Evolutionary conservation across 139 green algal species (phyloP), one percentile per base, ranked within the genome.

Genomic region (Picochlorum sp.): DNA sequence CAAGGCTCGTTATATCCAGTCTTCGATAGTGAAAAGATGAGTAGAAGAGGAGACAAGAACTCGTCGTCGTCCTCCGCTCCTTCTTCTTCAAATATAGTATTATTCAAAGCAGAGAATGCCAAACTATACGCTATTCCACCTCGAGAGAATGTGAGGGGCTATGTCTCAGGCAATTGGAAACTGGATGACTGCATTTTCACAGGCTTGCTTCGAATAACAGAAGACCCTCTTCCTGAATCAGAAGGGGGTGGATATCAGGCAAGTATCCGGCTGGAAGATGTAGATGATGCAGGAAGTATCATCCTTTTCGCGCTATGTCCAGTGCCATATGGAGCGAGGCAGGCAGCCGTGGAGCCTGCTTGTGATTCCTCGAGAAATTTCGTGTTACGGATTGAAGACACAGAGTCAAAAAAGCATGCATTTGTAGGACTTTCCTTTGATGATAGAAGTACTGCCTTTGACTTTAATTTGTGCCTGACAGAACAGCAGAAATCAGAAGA

Each of bases 391-490:
- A 73, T 94, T 18, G 84, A 84, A 55, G 86, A 93, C 65, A 56
- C 77, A 2, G 56, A 63, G 23, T 83, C 70, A 8, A 67, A 70
- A 52, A 74, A 85, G 2, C 85, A 90, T 51, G 88, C 86, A 5
- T 94, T 93, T 70, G 60, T 93, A 31, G 88, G 85, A 3, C 67
- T 95, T 50, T 81, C 77, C 44, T 95, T 95, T 45, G 38, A 57
- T 13, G 84, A 94, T 24, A 66, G 88, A 4, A 61, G 23, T 1
- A 71, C 88, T 13, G 86, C 88, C 0, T 93, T 93, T 63, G 86
- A 92, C 71, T 95, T 95, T 76, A 89, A 86, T n/a, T 85, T 88
- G 8, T 79, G 85, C 1, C 66, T 93, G 63, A 77, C 87, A 59
- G 37, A 79, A 16, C 20, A 50, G 18, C 47, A 54, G 47, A 26